These are phyloP conservation scores for Candida broadrunensis DNA, from an alignment of 805 yeast species.

Conservation along the genomic window DNA sequence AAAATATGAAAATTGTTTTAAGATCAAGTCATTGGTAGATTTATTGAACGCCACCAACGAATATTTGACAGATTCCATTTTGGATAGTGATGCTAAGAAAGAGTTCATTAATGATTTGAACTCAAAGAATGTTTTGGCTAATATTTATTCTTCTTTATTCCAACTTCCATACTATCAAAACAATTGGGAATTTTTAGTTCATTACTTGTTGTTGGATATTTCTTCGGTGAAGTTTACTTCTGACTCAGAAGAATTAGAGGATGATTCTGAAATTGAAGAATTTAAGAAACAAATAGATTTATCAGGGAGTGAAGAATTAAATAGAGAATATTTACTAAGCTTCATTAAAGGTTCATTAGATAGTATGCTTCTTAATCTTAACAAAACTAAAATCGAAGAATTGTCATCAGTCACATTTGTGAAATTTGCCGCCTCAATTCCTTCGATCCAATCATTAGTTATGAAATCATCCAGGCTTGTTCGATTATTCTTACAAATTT, in stretches of 20 bases:
- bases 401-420: conserved; percentile 15
- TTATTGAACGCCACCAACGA: conserved; percentile 3
- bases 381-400: conserved; percentile 12
- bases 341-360: conserved; percentile 40
- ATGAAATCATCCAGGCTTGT: conserved; percentile 14
- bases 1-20: conserved; percentile 17
- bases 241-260: conserved; percentile 9
- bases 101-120: conserved; percentile 9
- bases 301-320: conserved; percentile 3
- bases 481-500: conserved; percentile 20
- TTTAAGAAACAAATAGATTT: conserved; percentile 29
- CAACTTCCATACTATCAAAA: conserved; percentile 27
- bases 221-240: conserved; percentile 27
- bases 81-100: conserved; percentile 4
- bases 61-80: conserved; percentile 1
- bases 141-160: conserved; percentile 30
- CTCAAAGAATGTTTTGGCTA: conserved; percentile 5
- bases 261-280: conserved; percentile 15
- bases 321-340: conserved; percentile 28
- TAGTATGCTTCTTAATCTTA: conserved; percentile 24
- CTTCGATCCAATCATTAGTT: conserved; percentile 19
- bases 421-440: conserved; percentile 20
- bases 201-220: conserved; percentile 43
- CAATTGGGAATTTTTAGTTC: conserved; percentile 36
- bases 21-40: conserved; percentile 15